A percentile compares a stretch with the other conserved stretches of the same genome.
These are phyloP conservation scores for Verticillium zaregamsianum DNA, from an alignment of 2,329 filamentous ascomycete species.

Conservation along the genomic window DNA sequence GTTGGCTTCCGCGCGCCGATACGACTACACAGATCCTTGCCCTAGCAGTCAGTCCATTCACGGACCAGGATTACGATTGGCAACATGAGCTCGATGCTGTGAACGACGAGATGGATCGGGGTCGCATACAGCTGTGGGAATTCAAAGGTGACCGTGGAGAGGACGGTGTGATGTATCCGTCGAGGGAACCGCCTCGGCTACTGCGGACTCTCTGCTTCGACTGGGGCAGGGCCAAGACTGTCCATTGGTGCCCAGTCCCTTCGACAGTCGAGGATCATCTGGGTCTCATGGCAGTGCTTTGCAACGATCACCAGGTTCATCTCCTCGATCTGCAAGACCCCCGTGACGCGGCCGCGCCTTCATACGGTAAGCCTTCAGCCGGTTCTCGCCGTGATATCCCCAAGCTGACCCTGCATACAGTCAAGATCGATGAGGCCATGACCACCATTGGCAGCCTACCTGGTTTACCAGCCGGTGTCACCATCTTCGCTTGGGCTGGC, in stretches of 20 bases:
- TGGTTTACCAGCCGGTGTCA: constrained; percentile 41
- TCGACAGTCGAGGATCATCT: constrained; percentile 22
- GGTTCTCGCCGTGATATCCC: too few species aligned
- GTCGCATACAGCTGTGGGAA: constrained; percentile 50
- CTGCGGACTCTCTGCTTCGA: constrained; percentile 42
- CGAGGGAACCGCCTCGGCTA: constrained; percentile 31
- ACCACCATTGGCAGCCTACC: constrained; percentile 27
- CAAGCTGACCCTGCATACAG: constrained; percentile 27
- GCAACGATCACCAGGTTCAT: constrained; percentile 45
- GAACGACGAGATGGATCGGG: constrained; percentile 35
- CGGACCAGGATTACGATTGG: constrained; percentile 40
- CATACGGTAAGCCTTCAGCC: constrained; percentile 33
- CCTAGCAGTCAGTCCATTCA: constrained; percentile 44
- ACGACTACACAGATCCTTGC: constrained; percentile 44
- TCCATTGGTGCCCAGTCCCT: constrained; percentile 50
- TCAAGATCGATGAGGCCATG: constrained; percentile 35
- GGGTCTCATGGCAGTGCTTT: constrained; percentile 45
- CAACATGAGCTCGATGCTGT: constrained; percentile 23
- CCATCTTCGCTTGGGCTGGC: constrained; percentile 51
- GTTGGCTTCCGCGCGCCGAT: constrained; percentile 42
- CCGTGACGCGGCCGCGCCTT: constrained; percentile 18
- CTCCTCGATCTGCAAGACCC: constrained; percentile 37
- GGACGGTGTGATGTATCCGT: constrained; percentile 27
- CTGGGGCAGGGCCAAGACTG: constrained; percentile 44
- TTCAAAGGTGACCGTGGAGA: constrained; percentile 28